Percentiles rank a stretch among this genome's conserved stretches.
Conservation (phyloP, 495 filamentous ascomycete species). For the Xylaria palmicola region DNA sequence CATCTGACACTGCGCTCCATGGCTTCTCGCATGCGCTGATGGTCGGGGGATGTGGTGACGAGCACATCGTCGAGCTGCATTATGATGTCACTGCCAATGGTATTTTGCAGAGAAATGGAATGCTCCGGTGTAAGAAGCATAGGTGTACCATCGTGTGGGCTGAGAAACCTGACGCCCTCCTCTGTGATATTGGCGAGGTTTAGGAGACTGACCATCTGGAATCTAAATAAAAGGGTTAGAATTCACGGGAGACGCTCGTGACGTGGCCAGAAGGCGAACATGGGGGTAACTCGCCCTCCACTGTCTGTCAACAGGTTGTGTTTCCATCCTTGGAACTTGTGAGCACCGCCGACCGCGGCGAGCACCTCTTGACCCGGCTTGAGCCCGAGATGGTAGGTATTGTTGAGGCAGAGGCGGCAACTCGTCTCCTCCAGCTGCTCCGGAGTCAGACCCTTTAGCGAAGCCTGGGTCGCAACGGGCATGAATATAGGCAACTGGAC, state of each 20-base stretch:
- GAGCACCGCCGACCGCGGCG: constrained; percentile 84
- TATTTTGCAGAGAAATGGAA: constrained; percentile 94
- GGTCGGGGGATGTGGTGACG: constrained; percentile 88
- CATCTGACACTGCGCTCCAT: constrained; percentile 98
- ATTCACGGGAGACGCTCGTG: neutral
- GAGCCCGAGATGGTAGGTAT: constrained; percentile 94
- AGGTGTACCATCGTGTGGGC: constrained; percentile 90
- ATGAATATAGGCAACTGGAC: constrained; percentile 93
- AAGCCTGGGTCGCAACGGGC: constrained; percentile 97
- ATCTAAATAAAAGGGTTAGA: constrained; percentile 53
- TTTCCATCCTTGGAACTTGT: constrained; percentile 91
- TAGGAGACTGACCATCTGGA: constrained; percentile 98
- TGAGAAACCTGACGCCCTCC: constrained; percentile 91
- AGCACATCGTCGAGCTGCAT: constrained; percentile 99
- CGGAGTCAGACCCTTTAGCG: constrained; percentile 90
- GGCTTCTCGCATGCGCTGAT: constrained; percentile 81
- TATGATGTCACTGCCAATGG: constrained; percentile 96
- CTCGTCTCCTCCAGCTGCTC: constrained; percentile 86
- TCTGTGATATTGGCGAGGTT: constrained; percentile 92
- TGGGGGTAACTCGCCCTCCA: constrained; percentile 74
- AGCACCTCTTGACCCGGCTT: constrained; percentile 90
- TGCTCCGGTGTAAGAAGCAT: constrained; percentile 98
- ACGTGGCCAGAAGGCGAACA: neutral
- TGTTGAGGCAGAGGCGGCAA: constrained; percentile 91
- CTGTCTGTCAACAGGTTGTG: constrained; percentile 96